phyloP scores from a whole-genome alignment of 2,329 filamentous ascomycete species.

The Akanthomyces dipterigenus region DNA sequence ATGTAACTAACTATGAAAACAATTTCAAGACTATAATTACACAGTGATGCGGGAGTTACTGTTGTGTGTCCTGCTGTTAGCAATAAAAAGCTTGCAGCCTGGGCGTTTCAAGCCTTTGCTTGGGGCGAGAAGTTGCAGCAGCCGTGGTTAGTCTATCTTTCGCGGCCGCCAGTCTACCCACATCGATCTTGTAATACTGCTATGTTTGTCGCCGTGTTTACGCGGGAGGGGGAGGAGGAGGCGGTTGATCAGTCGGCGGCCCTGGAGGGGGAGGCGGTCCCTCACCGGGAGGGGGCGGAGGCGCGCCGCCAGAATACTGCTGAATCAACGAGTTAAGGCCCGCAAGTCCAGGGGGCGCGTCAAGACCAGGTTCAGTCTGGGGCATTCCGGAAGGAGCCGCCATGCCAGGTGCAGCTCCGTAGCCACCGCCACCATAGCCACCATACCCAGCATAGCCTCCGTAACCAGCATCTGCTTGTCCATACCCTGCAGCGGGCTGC shows the following conservation, averaged over 20 bases:
- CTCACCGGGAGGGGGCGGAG: conserved; percentile 54
- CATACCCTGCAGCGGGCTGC: conserved; percentile 5
- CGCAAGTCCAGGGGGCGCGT: conserved; percentile 48
- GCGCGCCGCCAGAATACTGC: conserved; percentile 51
- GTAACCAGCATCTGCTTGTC: conserved; percentile 46
- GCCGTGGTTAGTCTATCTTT: not conserved
- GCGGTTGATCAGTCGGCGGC: conserved; percentile 50
- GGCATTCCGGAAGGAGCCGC: conserved; percentile 34
- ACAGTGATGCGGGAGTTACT: not conserved
- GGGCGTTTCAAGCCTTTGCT: not conserved
- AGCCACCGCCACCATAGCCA: conserved; percentile 40
- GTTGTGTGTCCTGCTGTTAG: conserved; percentile 7
- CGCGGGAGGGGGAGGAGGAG: conserved; percentile 51
- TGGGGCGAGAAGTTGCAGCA: not conserved
- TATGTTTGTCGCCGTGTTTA: conserved; percentile 20
- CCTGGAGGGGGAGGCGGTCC: conserved; percentile 44
- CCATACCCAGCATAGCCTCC: conserved; percentile 51
- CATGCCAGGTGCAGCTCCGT: conserved; percentile 35
- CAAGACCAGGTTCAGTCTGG: conserved; percentile 39
- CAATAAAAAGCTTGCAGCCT: conserved; percentile 4
- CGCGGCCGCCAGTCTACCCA: not conserved
- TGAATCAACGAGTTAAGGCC: conserved; percentile 61
- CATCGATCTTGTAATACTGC: not conserved
- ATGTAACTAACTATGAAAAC: not conserved
- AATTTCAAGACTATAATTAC: not conserved